phyloP scores from a whole-genome alignment of 2,329 filamentous ascomycete species.

The Xylariaceae sp. region DNA sequence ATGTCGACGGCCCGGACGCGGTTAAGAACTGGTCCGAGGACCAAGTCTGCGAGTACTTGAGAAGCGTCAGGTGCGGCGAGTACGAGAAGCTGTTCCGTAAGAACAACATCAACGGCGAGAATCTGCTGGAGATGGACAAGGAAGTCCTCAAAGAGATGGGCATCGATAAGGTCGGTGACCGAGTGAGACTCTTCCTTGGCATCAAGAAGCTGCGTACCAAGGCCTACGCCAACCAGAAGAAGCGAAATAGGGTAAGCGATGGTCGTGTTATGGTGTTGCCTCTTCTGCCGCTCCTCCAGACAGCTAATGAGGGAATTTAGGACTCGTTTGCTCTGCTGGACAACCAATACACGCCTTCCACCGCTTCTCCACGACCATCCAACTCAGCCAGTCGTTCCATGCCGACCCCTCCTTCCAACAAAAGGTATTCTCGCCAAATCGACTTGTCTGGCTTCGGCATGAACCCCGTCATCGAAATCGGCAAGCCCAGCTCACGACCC shows the following conservation, averaged over 20 bases:
- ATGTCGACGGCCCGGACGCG: conserved; percentile 70
- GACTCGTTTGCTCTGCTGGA: conserved; percentile 83
- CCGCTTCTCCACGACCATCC: conserved; percentile 60
- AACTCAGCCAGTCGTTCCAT: conserved; percentile 48
- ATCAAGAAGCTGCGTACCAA: conserved; percentile 80
- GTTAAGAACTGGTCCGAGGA: conserved; percentile 89
- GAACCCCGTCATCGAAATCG: conserved; percentile 39
- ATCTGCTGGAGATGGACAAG: conserved; percentile 94
- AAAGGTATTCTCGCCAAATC: conserved; percentile 62
- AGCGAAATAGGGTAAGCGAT: conserved; percentile 72
- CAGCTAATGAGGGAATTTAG: conserved; percentile 40
- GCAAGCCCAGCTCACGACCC: conserved; percentile 62
- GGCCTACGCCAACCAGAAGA: conserved; percentile 72
- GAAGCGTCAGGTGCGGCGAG: conserved; percentile 86
- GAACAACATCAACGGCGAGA: conserved; percentile 97
- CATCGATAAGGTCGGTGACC: conserved; percentile 95
- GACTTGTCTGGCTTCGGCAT: conserved; percentile 40
- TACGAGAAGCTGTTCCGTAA: conserved; percentile 86
- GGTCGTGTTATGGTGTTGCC: conserved; percentile 6
- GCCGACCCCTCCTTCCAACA: conserved; percentile 47
- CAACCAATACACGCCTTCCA: conserved; percentile 56
- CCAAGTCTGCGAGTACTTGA: conserved; percentile 84
- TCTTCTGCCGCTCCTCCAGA: neutral
- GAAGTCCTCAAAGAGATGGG: conserved; percentile 96
- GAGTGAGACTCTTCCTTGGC: conserved; percentile 82